Conservation (phyloP, 208 protist species). For the Herpetomonas muscarum region DNA sequence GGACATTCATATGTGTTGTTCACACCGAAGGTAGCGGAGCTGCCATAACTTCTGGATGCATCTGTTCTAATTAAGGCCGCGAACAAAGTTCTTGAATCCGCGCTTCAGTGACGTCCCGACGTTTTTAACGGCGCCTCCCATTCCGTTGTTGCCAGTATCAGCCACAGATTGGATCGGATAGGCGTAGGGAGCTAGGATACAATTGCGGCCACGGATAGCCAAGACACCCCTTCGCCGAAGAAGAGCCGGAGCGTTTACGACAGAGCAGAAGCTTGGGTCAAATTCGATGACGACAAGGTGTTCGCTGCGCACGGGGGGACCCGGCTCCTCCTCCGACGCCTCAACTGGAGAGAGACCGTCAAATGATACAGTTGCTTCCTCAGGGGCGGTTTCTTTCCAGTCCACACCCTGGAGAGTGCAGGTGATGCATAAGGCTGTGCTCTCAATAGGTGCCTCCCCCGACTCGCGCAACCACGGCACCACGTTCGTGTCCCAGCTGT, state of each 20-base stretch:
- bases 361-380: slow-evolving; percentile 1
- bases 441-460: slow-evolving; percentile 27
- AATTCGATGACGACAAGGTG: slow-evolving; percentile 64
- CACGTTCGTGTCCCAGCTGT: slow-evolving; percentile 44
- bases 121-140: slow-evolving; percentile 42
- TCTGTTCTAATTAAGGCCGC: slow-evolving; percentile 53
- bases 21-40: too few relatives aligned
- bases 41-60: too few relatives aligned
- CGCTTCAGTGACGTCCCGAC: slow-evolving; percentile 58
- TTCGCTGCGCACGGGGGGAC: slow-evolving; percentile 18
- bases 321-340: slow-evolving; percentile 14
- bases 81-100: slow-evolving; percentile 69
- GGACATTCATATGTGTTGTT: too few relatives aligned
- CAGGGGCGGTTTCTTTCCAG: neutral
- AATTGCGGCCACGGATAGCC: slow-evolving; percentile 26
- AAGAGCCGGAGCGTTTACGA: slow-evolving; percentile 35
- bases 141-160: slow-evolving; percentile 17
- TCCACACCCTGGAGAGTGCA: slow-evolving; percentile 29
- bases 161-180: slow-evolving; percentile 62
- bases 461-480: slow-evolving; percentile 16
- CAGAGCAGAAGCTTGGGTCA: slow-evolving; percentile 40
- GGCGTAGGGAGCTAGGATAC: slow-evolving; percentile 46
- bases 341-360: slow-evolving; percentile 5
- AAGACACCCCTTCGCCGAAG: slow-evolving; percentile 36
- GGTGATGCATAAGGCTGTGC: slow-evolving; percentile 48